Base-by-base conservation (phyloP, 345 rosid species). In the Aurinia saxatilis region DNA sequence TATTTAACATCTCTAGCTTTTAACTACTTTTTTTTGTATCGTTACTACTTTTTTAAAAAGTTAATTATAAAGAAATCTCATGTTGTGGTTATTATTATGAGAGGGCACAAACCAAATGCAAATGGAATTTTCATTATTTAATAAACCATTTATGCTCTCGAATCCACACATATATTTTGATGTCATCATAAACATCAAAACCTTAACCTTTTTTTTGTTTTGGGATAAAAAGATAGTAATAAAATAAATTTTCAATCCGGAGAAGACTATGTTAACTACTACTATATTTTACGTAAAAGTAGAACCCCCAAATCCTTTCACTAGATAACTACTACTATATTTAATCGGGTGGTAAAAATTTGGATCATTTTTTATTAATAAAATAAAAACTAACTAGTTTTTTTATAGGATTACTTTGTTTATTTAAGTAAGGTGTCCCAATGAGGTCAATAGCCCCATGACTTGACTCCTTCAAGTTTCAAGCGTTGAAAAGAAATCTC, bases 91-190 rank as follows among this genome's bases (percentile, higher is more conserved):
- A 25, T 8, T 27, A 27, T 27, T 4, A 21, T 21, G 2, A 21
- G 19, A 5, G 23, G 23, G 48, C 49, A 46, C 31, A 27, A 36
- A 55, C 3, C 25, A 21, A 21, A 1, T 57, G 58, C 65, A 57
- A 39, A 49, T 11, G 13, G 19, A 57, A 49, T 40, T 44, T 68
- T 1, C 5, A n/a, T 36, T 60, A 35, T 31, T 60, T 42, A 50
- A 44, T 52, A n/a, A 33, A 34, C 34, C 23, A 52, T 21, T 35
- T 54, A 0, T 61, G 36, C 46, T 61, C 19, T 14, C 29, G 73
- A 69, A 69, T 53, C 73, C 40, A 61, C 21, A 45, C n/a, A n/a
- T n/a, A n/a, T 45, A 69, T 69, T 52, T 69, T 61, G 67, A 69
- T 61, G 73, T 61, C 68, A 61, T 33, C 60, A 58, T 39, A 50